These are phyloP conservation scores for Carex cristatella DNA, from an alignment of 176 grass and related monocot species.

Conservation along the genomic window DNA sequence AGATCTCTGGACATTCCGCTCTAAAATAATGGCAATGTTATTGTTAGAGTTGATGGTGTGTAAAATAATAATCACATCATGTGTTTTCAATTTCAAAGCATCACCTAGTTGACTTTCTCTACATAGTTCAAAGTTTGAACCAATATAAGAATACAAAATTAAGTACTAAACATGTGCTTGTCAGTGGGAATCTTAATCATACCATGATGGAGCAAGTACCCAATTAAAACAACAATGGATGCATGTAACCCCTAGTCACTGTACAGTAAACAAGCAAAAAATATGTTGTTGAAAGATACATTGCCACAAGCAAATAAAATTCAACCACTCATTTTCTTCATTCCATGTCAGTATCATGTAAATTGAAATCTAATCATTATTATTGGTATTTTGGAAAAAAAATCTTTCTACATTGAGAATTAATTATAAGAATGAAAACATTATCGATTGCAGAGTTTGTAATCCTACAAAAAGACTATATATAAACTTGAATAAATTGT, in stretches of 20 bases:
- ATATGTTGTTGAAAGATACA: neutral
- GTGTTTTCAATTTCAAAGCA: conserved; percentile 1
- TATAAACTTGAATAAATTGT: too few species aligned
- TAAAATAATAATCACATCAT: neutral
- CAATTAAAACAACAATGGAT: neutral
- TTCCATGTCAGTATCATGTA: neutral
- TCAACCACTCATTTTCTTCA: neutral
- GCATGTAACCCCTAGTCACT: neutral
- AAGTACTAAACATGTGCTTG: neutral
- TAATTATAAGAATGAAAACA: neutral
- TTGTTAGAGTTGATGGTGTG: neutral
- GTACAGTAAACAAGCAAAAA: neutral
- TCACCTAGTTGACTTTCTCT: conserved; percentile 22
- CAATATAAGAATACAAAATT: neutral
- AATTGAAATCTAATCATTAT: neutral
- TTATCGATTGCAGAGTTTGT: neutral
- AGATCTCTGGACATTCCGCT: neutral
- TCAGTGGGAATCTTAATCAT: neutral
- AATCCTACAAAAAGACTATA: too few species aligned
- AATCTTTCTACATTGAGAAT: neutral
- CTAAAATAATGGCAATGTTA: neutral
- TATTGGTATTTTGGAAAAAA: too few species aligned
- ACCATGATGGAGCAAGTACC: neutral
- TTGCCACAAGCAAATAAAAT: neutral
- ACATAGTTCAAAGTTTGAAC: neutral